Conservation (phyloP, 225 moss, liverwort and hornwort genomes). For the Bryoerythrophyllum caledonicum region DNA sequence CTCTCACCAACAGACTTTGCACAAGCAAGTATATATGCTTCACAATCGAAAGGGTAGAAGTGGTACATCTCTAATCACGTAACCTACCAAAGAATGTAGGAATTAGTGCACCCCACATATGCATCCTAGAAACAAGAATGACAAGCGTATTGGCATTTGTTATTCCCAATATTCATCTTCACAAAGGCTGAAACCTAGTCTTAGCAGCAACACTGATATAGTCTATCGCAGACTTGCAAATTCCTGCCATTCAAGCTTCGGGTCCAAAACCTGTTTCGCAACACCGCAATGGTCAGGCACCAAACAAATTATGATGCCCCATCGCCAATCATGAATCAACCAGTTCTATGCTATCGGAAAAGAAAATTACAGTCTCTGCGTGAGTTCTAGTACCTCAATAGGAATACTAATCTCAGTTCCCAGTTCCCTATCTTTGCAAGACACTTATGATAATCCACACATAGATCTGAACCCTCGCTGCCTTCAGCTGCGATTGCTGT, state of each 20-base stretch:
- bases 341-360: too few species aligned
- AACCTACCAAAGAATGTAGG: slow-evolving; percentile 17
- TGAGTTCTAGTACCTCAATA: slow-evolving; percentile 57
- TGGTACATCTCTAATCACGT: not conserved
- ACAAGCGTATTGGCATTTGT: not conserved
- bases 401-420: slow-evolving; percentile 77
- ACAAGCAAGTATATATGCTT: too few species aligned
- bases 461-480: slow-evolving; percentile 86
- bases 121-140: too few species aligned
- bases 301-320: not conserved
- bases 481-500: slow-evolving; percentile 68
- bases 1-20: too few species aligned
- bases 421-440: slow-evolving; percentile 84
- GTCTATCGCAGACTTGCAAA: slow-evolving; percentile 92
- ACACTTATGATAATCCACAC: slow-evolving; percentile 91
- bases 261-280: slow-evolving; percentile 84
- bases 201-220: slow-evolving; percentile 55
- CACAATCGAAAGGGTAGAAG: not conserved
- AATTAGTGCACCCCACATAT: not conserved
- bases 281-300: slow-evolving; percentile 7
- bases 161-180: too few species aligned
- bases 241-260: slow-evolving; percentile 97
- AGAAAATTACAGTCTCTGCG: too few species aligned
- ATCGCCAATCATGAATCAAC: not conserved
- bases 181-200: not conserved